Conservation (phyloP, 202 grass and related monocot species). For the Digitaria exilis region DNA sequence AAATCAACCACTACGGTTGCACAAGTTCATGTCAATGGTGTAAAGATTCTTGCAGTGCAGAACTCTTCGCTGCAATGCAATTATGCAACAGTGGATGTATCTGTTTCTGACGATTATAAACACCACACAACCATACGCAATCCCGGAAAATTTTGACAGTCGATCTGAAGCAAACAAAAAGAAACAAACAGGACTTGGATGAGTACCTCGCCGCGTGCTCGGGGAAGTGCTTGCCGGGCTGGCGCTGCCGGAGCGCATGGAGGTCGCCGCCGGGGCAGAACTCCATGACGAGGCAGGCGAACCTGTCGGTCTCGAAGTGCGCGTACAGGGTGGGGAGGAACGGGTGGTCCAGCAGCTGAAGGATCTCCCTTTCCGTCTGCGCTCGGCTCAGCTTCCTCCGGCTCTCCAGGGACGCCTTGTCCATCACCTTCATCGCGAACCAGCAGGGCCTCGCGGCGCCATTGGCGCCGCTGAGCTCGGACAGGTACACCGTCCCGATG, state of each 20-base stretch:
- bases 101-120: neutral
- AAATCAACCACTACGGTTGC: neutral
- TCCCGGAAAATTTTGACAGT: neutral
- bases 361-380: constrained; percentile 68
- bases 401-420: constrained; percentile 76
- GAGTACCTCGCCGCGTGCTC: constrained; percentile 74
- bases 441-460: constrained; percentile 32
- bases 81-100: neutral
- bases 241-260: constrained; percentile 67
- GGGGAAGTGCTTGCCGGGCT: constrained; percentile 71
- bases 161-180: neutral
- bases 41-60: neutral
- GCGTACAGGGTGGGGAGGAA: constrained; percentile 81
- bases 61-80: neutral
- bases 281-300: constrained; percentile 83
- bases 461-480: constrained; percentile 61
- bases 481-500: constrained; percentile 93
- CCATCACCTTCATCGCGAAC: constrained; percentile 83
- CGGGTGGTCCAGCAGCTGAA: constrained; percentile 77
- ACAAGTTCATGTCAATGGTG: neutral
- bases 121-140: neutral
- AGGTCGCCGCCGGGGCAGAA: constrained; percentile 87
- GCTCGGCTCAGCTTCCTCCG: constrained; percentile 66
- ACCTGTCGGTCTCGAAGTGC: constrained; percentile 77
- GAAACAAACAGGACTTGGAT: too few relatives aligned